These are phyloP conservation scores for Thielaviopsis punctulata DNA, from an alignment of 2,329 filamentous ascomycete species.

Conservation along the genomic window DNA sequence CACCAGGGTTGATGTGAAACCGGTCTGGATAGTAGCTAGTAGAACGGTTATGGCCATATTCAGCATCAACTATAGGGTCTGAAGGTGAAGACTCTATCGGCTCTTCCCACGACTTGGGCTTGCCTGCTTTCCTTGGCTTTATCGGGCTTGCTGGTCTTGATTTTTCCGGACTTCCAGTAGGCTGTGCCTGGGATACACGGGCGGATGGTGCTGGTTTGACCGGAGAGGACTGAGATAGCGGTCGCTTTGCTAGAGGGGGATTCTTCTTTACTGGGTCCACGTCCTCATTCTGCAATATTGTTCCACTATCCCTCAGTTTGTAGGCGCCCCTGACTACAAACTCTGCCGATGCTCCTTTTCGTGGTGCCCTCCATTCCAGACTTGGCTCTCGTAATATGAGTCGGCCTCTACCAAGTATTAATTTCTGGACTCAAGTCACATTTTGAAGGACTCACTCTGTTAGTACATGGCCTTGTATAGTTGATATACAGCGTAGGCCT, in stretches of 20 bases:
- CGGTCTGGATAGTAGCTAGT: neutral
- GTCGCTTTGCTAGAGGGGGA: neutral
- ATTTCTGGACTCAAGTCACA: neutral
- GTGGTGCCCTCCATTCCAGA: neutral
- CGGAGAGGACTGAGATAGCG: neutral
- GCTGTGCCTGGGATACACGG: neutral
- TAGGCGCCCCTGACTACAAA: neutral
- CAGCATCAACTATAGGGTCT: neutral
- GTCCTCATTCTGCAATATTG: neutral
- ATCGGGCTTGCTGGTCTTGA: neutral
- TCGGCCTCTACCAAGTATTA: conserved; percentile 19
- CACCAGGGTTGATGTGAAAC: neutral
- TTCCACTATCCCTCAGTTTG: neutral
- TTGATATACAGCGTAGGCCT: conserved; percentile 21
- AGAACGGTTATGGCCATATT: neutral
- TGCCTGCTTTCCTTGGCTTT: too few relatives aligned
- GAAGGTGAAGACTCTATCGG: neutral
- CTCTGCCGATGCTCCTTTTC: neutral
- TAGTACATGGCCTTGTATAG: conserved; percentile 22
- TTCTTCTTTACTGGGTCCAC: neutral
- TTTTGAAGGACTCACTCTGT: conserved; percentile 18
- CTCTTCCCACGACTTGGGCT: neutral
- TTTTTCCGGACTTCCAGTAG: neutral
- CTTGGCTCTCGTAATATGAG: conserved; percentile 18
- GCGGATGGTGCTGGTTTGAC: neutral